Conservation (phyloP, 805 yeast genomes). For the Myxozyma nipponensis region DNA sequence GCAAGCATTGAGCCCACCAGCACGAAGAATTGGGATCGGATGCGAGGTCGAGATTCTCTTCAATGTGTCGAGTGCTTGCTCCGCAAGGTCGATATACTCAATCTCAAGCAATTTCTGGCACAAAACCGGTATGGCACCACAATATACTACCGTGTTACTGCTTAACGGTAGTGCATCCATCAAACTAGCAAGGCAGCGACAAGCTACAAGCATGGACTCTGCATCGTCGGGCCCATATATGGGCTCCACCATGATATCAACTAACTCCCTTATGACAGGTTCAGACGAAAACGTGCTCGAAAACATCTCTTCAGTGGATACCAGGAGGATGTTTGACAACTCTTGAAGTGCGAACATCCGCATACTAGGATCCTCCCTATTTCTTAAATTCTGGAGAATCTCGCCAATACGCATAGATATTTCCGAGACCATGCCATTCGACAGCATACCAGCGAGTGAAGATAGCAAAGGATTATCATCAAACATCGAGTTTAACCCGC, state of each 20-base stretch:
- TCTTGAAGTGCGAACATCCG: slow-evolving; percentile 37
- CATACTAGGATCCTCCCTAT: slow-evolving; percentile 33
- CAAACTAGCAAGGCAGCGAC: slow-evolving; percentile 77
- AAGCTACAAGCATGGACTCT: slow-evolving; percentile 78
- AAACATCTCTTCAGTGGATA: slow-evolving; percentile 35
- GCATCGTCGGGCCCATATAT: slow-evolving; percentile 52
- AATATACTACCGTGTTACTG: slow-evolving; percentile 56
- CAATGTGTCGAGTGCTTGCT: slow-evolving; percentile 60
- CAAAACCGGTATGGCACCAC: slow-evolving; percentile 63
- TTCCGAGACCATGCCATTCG: slow-evolving; percentile 33
- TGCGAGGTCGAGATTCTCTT: slow-evolving; percentile 37
- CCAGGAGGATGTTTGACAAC: slow-evolving; percentile 35
- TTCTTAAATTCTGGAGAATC: slow-evolving; percentile 28
- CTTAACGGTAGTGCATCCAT: slow-evolving; percentile 70
- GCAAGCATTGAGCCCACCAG: slow-evolving; percentile 62
- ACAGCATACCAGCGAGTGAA: slow-evolving; percentile 24
- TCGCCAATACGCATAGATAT: slow-evolving; percentile 31
- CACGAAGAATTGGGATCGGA: slow-evolving; percentile 41
- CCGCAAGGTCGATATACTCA: slow-evolving; percentile 84
- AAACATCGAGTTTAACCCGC: slow-evolving; percentile 1
- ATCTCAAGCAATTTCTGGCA: slow-evolving; percentile 67
- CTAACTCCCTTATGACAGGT: slow-evolving; percentile 51
- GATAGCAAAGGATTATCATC: slow-evolving; percentile 21
- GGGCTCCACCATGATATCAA: slow-evolving; percentile 57
- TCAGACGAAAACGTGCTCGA: slow-evolving; percentile 50